Evolutionary conservation across 2,329 filamentous ascomycete species (phyloP), one percentile per base, ranked within the genome.

Genomic region (Macroventuria anomochaeta): DNA sequence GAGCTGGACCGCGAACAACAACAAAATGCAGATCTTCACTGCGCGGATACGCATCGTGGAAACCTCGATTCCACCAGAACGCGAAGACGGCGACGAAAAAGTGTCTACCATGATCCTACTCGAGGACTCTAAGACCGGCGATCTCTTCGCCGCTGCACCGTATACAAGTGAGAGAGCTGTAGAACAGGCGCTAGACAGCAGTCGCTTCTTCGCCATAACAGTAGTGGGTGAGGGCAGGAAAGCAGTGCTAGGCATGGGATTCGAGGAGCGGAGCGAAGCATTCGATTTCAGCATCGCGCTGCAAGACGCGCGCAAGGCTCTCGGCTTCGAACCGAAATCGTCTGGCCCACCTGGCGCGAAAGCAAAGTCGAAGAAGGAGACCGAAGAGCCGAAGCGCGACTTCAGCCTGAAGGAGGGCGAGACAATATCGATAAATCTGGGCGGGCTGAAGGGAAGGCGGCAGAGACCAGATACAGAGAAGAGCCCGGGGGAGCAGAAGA

Each of bases 341-440:
- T 55, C 60, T 12, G 48, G 61, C 11, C 37, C 32, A 0, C 57
- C 52, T 6, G 58, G 58, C 21, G 53, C 59, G 43, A 64, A 25
- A 46, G 49, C 29, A 47, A 62, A 57, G 40, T 42, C 72, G 53
- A 72, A 75, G 62, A 75, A 75, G 38, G 74, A 76, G 36, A 75
- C 75, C 34, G 77, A 80, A 51, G 83, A 84, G 68, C 70, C 67
- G 28, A 88, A 86, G 76, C 85, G 83, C 61, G 91, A 96, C 68
- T 92, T 91, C 69, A 93, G 89, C 67, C 74, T 96, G 59, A 96
- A 96, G 74, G 91, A 93, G 55, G 91, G 91, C 10, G 88, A 96
- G 81, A 96, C 89, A 15, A 96, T 96, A 64, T 91, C 88, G 20
- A 87, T 96, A 60, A 90, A 89, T 71, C 81, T 95, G 44, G 86